Evolutionary conservation across 2,329 filamentous ascomycete species (phyloP), one percentile per base, ranked within the genome.

Genomic region (Cylindrodendrum hubeiense): DNA sequence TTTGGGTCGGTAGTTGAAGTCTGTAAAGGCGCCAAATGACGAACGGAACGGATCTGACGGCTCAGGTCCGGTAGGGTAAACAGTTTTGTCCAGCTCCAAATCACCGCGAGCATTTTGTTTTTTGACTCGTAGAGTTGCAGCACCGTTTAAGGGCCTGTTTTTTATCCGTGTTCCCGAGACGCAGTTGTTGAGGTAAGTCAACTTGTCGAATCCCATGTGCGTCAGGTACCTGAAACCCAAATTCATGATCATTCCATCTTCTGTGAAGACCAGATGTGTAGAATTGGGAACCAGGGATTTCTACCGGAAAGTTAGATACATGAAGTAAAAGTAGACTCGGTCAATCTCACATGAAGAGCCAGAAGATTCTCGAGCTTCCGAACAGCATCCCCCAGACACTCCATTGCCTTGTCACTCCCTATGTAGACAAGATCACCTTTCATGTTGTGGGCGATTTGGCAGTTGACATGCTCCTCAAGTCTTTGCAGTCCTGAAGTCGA

Each of bases 371-470:
- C 65, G 3, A 79, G 69, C 13, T 71, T 75, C 19, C 30, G 49
- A 6, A 67, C 53, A 4, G 68, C 64, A 5, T 65, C 56, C 4
- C 67, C 22, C 15, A 78, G 12, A 8, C 47, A 41, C 6, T 58
- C 30, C 13, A 7, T 56, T 52, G 15, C 15, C 2, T 56, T 13
- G 5, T 65, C 33, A 3, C 73, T 73, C 3, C 74, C 77, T 10
- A 79, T 67, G 15, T 79, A 79, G 3, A 79, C 9, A 10, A 75
- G 22, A 10, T 72, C 70, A 1, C 69, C 68, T 19, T 33, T 64
- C 19, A 77, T 44, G n/a, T 79, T 79, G 63, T 75, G 26, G 0
- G 77, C 73, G 6, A 79, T 57, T 9, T 67, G 28, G 46, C 76
- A 78, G 0, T 62, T 52, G 0, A 56, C 55, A 15, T 53, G 49